Base-by-base conservation (phyloP, 139 green algal species). In the Zygnema cylindricum region DNA sequence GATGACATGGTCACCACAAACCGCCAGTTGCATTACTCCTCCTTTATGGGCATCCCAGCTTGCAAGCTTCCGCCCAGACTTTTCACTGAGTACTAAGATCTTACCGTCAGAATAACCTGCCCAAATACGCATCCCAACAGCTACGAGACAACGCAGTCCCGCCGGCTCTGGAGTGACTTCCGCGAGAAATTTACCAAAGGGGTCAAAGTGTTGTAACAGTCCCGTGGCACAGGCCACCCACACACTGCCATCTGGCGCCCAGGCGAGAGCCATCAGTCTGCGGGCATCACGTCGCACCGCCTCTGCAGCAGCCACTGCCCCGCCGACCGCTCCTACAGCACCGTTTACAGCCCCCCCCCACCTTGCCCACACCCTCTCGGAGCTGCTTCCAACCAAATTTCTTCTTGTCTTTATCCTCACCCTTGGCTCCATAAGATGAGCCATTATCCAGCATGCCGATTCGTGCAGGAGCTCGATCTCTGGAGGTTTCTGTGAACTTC, bases 111-210 rank as follows among this genome's bases (percentile, higher is more conserved):
- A 32, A 23, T 75, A 85, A 32, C 86, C 86, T 22, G 84, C 81
- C 86, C 86, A 91, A 23, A 91, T 35, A 21, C 81, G 85, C 69
- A 40, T 33, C 3, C 86, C 86, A 36, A 69, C 81, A 23, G 87
- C 69, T 32, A 78, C 86, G 22, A 90, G 7, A 38, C 63, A 81
- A 21, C 81, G 30, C 54, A 90, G 1, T 41, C 22, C n/a, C 7
- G 71, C 71, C 11, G 71, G 16, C 11, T 16, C 11, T 36, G 69
- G 69, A 39, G n/a, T 82, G 1, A 82, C 41, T 41, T 89, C 84
- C 35, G 25, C 42, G 36, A 89, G 0, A 2, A 38, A 21, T 3
- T 23, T 85, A 33, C 84, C 84, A 35, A 0, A 30, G 30, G 41
- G 25, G 69, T 90, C 86, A 3, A 36, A 90, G 77, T 73, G 86